These are phyloP conservation scores for Fusarium verticillioides DNA, from an alignment of 2,329 filamentous ascomycete genomes.

Conservation along the genomic window DNA sequence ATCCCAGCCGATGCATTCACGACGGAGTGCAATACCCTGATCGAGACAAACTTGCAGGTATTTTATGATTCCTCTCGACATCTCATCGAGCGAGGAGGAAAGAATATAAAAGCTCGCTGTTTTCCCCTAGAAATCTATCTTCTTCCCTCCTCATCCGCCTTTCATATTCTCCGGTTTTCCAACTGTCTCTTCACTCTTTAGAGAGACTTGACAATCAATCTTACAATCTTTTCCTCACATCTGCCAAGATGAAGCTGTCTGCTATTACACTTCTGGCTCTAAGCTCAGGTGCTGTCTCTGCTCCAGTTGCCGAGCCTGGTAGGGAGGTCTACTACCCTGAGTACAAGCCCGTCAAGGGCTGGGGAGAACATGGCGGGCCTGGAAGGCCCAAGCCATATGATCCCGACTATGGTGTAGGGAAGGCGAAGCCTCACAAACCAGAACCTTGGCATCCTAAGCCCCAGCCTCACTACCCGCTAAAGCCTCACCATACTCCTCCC, in stretches of 20 bases:
- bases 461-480: neutral
- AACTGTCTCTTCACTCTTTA: conserved; percentile 1
- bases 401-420: neutral
- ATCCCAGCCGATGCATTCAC: neutral
- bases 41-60: neutral
- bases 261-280: conserved; percentile 6
- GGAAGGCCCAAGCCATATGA: neutral
- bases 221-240: neutral
- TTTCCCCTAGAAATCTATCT: neutral
- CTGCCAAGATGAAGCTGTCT: conserved; percentile 21
- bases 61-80: too few relatives aligned
- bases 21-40: neutral
- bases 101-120: neutral
- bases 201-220: neutral
- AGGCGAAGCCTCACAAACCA: neutral
- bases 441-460: neutral
- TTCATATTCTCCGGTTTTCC: neutral
- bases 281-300: conserved; percentile 7
- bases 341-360: neutral
- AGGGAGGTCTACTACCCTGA: neutral
- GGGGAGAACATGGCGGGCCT: neutral
- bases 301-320: neutral
- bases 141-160: neutral
- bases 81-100: neutral
- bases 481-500: neutral